Evolutionary conservation across 306 rosid genomes (phyloP).

Genomic region (Glycine soja): DNA sequence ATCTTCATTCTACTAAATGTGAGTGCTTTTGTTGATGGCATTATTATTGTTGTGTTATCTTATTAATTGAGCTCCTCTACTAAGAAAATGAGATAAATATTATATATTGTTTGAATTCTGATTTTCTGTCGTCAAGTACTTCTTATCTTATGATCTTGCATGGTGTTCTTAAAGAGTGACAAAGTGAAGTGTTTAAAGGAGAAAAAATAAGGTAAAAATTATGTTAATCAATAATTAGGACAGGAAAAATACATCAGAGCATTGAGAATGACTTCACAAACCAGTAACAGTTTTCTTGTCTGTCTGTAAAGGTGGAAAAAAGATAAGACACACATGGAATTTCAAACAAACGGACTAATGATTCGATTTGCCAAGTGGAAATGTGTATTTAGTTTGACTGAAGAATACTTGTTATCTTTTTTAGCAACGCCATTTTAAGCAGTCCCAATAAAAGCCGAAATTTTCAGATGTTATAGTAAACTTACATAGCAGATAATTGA

Average conservation of each 20-base stretch:
- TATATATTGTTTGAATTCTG: not conserved
- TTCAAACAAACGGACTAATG: not conserved
- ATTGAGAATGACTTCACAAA: not conserved
- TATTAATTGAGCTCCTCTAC: constrained; percentile 1
- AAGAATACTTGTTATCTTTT: not conserved
- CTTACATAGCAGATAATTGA: not conserved
- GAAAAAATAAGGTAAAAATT: not conserved
- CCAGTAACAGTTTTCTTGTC: not conserved
- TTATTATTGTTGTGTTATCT: constrained; percentile 22
- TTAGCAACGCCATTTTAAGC: not conserved
- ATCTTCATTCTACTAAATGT: constrained; percentile 9
- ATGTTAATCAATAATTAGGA: not conserved
- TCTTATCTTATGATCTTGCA: not conserved
- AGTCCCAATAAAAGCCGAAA: not conserved
- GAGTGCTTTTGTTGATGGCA: constrained; percentile 3
- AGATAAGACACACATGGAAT: not conserved
- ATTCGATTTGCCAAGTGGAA: not conserved
- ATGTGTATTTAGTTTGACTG: not conserved
- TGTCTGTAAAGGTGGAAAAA: not conserved
- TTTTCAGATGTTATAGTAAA: not conserved
- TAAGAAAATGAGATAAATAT: constrained; percentile 11
- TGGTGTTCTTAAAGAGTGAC: not conserved
- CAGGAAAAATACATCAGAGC: not conserved
- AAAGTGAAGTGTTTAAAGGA: not conserved
- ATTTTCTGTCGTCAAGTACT: not conserved